Conservation (phyloP, 768 basidiomycete genomes). For the Daedaleopsis nitida region DNA sequence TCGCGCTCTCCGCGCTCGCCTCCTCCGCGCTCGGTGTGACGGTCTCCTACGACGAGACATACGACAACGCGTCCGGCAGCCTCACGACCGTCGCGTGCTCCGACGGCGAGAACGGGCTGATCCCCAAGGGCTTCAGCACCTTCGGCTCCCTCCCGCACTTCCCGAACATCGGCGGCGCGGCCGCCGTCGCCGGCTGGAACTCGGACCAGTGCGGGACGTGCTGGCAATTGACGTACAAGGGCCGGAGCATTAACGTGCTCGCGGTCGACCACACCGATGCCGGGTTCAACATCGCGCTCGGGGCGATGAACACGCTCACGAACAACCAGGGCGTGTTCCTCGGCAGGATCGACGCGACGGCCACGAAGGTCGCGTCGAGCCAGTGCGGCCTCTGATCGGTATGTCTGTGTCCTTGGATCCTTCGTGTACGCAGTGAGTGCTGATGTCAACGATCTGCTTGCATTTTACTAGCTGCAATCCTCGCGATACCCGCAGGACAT, state of each 20-base stretch:
- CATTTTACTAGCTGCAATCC: not conserved
- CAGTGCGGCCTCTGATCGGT: conserved; percentile 49
- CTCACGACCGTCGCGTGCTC: conserved; percentile 41
- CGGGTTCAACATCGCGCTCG: conserved; percentile 39
- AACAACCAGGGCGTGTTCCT: conserved; percentile 45
- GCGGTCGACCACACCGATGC: conserved; percentile 34
- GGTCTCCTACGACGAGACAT: conserved; percentile 40
- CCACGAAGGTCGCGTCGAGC: conserved; percentile 45
- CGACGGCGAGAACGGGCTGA: conserved; percentile 39
- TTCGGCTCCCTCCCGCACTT: conserved; percentile 40
- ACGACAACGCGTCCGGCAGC: conserved; percentile 33
- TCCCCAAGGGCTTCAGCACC: conserved; percentile 36
- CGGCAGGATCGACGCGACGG: conserved; percentile 49
- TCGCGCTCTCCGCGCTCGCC: conserved; percentile 20
- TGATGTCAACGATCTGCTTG: not conserved
- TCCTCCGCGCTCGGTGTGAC: conserved; percentile 23
- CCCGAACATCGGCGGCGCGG: conserved; percentile 39
- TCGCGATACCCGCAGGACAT: not conserved
- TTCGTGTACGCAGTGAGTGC: not conserved
- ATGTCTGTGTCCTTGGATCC: not conserved
- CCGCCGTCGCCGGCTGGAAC: conserved; percentile 32
- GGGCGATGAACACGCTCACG: conserved; percentile 39
- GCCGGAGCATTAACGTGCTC: conserved; percentile 31
- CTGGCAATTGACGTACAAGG: conserved; percentile 34
- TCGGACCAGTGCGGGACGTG: conserved; percentile 37